phyloP scores from a whole-genome alignment of 2,329 filamentous ascomycete species.

The Fusarium foetens region DNA sequence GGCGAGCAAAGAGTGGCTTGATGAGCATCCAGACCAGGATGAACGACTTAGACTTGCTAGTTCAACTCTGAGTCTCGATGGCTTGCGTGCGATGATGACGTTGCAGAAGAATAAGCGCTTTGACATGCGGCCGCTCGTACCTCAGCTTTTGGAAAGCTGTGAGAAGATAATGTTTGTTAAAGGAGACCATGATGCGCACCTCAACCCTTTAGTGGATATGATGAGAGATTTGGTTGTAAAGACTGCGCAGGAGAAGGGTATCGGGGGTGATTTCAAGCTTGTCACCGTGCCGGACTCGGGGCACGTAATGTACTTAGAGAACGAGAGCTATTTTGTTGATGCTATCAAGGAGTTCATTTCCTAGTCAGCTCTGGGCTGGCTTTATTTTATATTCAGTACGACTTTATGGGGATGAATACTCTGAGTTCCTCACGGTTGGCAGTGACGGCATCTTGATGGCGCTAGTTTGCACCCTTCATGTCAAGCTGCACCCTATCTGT shows the following conservation, averaged over 20 bases:
- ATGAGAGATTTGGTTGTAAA: background rate
- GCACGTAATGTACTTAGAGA: constrained; percentile 12
- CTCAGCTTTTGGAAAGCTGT: background rate
- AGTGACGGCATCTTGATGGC: background rate
- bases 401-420: accelerated
- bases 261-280: background rate
- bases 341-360: background rate
- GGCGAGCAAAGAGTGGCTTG: constrained; percentile 11
- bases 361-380: accelerated
- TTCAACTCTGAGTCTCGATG: background rate
- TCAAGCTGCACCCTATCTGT: background rate
- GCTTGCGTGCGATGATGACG: background rate
- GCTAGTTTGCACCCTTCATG: constrained; percentile 12
- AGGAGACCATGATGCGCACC: background rate
- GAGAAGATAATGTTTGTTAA: background rate
- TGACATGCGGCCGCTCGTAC: constrained; percentile 2
- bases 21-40: background rate
- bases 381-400: accelerated
- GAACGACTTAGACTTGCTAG: background rate
- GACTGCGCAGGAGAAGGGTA: background rate
- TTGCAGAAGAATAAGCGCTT: background rate
- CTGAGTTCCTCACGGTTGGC: accelerated
- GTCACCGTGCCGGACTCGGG: background rate
- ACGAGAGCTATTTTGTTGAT: background rate
- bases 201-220: constrained; percentile 3